Conservation (phyloP, 345 rosid genomes). For the Streptanthus diversifolius region DNA sequence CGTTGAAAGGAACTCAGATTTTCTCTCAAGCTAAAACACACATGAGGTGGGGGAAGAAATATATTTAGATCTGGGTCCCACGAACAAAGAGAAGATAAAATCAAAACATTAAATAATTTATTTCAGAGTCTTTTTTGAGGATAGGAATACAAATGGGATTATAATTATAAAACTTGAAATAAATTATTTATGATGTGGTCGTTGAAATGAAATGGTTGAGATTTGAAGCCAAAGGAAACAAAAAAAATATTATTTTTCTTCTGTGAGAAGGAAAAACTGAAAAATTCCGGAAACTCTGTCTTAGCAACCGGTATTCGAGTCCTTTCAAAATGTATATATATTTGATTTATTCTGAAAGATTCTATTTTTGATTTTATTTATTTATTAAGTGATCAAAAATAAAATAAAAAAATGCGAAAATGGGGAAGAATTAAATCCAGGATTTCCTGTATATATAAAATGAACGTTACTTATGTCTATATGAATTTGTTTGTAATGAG, state of each 20-base stretch:
- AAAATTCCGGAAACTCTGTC: constrained; percentile 28
- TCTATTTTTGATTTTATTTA: constrained; percentile 1
- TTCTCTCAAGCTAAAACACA: constrained; percentile 13
- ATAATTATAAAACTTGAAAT: neutral
- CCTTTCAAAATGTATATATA: neutral
- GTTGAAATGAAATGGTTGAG: constrained; percentile 34
- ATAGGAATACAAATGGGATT: constrained; percentile 5
- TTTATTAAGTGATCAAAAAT: neutral
- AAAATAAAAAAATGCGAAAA: neutral
- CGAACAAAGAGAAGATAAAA: constrained; percentile 20
- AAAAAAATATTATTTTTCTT: neutral
- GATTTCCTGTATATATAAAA: neutral
- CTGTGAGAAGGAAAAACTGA: neutral
- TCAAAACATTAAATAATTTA: constrained; percentile 1
- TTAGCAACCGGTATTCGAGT: neutral
- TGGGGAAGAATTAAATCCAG: neutral
- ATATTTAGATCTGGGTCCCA: constrained; percentile 36
- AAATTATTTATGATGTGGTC: constrained; percentile 4
- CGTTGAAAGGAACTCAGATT: constrained; percentile 35
- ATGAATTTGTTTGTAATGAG: neutral
- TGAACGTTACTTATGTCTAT: neutral
- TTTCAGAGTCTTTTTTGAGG: neutral
- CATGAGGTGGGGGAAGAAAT: constrained; percentile 29
- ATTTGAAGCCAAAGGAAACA: constrained; percentile 30
- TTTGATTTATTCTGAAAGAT: neutral